phyloP scores from a whole-genome alignment of 1,284 basidiomycete genomes.

The Neonothopanus nambi region DNA sequence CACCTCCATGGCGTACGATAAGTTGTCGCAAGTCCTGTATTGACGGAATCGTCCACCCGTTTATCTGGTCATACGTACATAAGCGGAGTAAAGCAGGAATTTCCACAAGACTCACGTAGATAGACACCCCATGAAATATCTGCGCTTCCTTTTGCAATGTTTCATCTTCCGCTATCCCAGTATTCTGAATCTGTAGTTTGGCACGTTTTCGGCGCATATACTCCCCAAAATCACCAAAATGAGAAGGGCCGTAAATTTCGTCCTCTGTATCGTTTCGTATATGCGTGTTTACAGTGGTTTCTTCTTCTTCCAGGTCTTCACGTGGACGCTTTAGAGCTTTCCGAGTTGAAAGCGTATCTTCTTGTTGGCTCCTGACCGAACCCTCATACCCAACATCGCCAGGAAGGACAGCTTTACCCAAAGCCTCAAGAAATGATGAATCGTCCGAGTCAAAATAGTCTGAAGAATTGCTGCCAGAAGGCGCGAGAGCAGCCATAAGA shows the following conservation, averaged over 20 bases:
- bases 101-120: slow-evolving; percentile 63
- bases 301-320: slow-evolving; percentile 13
- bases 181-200: slow-evolving; percentile 88
- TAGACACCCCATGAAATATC: slow-evolving; percentile 73
- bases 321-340: slow-evolving; percentile 33
- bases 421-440: slow-evolving; percentile 52
- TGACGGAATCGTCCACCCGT: slow-evolving; percentile 88
- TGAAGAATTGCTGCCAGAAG: slow-evolving; percentile 36
- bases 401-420: slow-evolving; percentile 47
- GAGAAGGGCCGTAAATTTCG: slow-evolving; percentile 73
- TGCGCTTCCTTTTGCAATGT: slow-evolving; percentile 32
- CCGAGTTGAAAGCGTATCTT: slow-evolving; percentile 33
- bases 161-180: slow-evolving; percentile 45
- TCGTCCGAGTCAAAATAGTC: slow-evolving; percentile 62
- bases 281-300: slow-evolving; percentile 10
- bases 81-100: not conserved
- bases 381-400: slow-evolving; percentile 35
- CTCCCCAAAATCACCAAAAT: slow-evolving; percentile 82
- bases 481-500: slow-evolving; percentile 3
- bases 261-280: slow-evolving; percentile 26
- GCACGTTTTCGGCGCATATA: slow-evolving; percentile 90
- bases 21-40: slow-evolving; percentile 83
- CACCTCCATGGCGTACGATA: slow-evolving; percentile 82
- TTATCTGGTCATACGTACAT: slow-evolving; percentile 55
- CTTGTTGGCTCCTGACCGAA: slow-evolving; percentile 18